These are phyloP conservation scores for Aspergillus sp. DNA, from an alignment of 2,329 filamentous ascomycete genomes.

Conservation along the genomic window DNA sequence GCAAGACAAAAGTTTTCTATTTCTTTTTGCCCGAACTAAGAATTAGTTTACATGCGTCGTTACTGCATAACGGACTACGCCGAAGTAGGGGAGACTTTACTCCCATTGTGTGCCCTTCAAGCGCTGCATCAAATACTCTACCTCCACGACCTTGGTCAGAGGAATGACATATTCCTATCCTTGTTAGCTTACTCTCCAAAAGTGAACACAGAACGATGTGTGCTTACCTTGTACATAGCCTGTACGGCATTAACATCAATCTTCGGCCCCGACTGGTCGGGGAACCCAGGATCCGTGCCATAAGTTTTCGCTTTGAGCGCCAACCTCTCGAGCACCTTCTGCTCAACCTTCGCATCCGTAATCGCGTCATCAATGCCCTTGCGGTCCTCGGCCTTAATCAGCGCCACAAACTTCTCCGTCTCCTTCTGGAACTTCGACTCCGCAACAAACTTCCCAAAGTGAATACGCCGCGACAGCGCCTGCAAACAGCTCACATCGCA, in stretches of 20 bases:
- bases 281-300: slow-evolving; percentile 77
- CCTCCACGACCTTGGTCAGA: slow-evolving; percentile 95
- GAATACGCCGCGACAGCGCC: slow-evolving; percentile 83
- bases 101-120: slow-evolving; percentile 59
- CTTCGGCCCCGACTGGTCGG: slow-evolving; percentile 57
- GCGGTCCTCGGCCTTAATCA: slow-evolving; percentile 80
- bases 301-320: slow-evolving; percentile 90
- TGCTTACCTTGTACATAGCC: slow-evolving; percentile 69
- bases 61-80: background rate
- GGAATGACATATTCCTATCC: slow-evolving; percentile 77
- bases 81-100: slow-evolving; percentile 19
- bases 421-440: slow-evolving; percentile 92
- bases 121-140: slow-evolving; percentile 96
- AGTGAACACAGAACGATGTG: background rate
- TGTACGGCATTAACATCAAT: slow-evolving; percentile 92
- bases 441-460: slow-evolving; percentile 98
- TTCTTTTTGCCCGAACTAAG: background rate
- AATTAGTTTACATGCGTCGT: background rate
- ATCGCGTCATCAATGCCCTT: slow-evolving; percentile 85
- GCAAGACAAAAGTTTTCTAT: slow-evolving; percentile 3
- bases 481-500: slow-evolving; percentile 90
- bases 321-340: slow-evolving; percentile 84
- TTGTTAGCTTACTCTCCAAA: background rate
- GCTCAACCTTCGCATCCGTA: slow-evolving; percentile 84
- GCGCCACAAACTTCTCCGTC: slow-evolving; percentile 71